Evolutionary conservation across 106 monocot species (phyloP).

Genomic region (Xerophyta viscosa): DNA sequence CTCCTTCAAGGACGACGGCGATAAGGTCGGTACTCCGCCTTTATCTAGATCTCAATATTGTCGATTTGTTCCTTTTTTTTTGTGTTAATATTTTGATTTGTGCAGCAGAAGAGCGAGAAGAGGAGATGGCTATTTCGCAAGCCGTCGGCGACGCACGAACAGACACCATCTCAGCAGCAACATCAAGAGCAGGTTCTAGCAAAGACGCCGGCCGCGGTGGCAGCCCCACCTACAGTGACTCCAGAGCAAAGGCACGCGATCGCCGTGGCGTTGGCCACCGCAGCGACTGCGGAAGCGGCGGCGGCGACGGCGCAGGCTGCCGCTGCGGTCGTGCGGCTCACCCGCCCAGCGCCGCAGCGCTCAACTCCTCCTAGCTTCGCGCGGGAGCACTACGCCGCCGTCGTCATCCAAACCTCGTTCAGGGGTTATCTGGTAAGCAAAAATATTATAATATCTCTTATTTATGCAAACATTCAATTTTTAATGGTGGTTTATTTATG

Average conservation of each 20-base stretch:
- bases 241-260: conserved; percentile 72
- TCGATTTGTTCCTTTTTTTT: neutral
- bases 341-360: too few species aligned
- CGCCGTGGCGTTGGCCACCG: conserved; percentile 70
- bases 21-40: neutral
- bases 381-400: conserved; percentile 56
- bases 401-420: conserved; percentile 78
- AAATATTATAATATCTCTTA: neutral
- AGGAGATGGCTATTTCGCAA: conserved; percentile 86
- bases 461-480: neutral
- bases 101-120: conserved; percentile 65
- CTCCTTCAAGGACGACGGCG: conserved; percentile 45
- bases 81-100: neutral
- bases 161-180: neutral
- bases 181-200: conserved; percentile 7
- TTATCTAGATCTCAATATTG: neutral
- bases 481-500: neutral
- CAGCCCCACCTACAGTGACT: conserved; percentile 10
- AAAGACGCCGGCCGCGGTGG: neutral
- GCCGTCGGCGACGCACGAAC: conserved; percentile 20
- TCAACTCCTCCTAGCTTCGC: conserved; percentile 31
- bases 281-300: conserved; percentile 80
- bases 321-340: conserved; percentile 71
- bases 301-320: conserved; percentile 80
- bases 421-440: conserved; percentile 71